Conservation (phyloP, 2,329 filamentous ascomycete genomes). For the Stemphylium lycopersici region DNA sequence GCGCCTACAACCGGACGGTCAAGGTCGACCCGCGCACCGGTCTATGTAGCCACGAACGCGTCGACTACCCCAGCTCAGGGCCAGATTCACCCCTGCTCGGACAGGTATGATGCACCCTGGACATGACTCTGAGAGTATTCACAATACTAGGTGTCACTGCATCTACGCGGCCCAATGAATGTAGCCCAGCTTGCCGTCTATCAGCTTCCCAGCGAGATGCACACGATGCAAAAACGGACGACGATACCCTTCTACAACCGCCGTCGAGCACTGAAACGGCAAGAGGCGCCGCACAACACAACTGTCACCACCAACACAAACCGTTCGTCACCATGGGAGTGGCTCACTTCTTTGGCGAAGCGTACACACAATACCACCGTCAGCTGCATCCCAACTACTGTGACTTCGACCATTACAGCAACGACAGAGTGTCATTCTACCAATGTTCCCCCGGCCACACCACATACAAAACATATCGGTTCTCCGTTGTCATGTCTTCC, state of each 20-base stretch:
- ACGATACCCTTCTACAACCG: conserved; percentile 29
- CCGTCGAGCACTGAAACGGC: conserved; percentile 12
- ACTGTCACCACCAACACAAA: neutral
- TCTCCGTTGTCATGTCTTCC: conserved; percentile 14
- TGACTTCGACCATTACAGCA: conserved; percentile 19
- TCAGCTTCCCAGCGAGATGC: conserved; percentile 49
- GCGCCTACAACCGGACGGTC: conserved; percentile 69
- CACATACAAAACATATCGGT: conserved; percentile 12
- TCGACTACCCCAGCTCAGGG: conserved; percentile 65
- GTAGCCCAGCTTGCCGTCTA: conserved; percentile 74
- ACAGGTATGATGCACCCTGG: conserved; percentile 58
- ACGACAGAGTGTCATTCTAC: conserved; percentile 16
- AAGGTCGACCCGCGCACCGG: conserved; percentile 63
- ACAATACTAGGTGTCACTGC: conserved; percentile 68
- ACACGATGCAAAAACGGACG: conserved; percentile 22
- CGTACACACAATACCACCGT: conserved; percentile 10
- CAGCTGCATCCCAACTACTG: conserved; percentile 11
- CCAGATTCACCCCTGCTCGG: conserved; percentile 71
- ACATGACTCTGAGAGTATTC: neutral
- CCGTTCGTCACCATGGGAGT: neutral
- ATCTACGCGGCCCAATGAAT: conserved; percentile 72
- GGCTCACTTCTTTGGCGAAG: neutral
- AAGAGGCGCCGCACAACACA: neutral
- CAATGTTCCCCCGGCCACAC: neutral
- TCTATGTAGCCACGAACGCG: conserved; percentile 60